These are phyloP conservation scores for Batkoa obscura DNA, from an alignment of 371 early-diverging fungal species.

Conservation along the genomic window DNA sequence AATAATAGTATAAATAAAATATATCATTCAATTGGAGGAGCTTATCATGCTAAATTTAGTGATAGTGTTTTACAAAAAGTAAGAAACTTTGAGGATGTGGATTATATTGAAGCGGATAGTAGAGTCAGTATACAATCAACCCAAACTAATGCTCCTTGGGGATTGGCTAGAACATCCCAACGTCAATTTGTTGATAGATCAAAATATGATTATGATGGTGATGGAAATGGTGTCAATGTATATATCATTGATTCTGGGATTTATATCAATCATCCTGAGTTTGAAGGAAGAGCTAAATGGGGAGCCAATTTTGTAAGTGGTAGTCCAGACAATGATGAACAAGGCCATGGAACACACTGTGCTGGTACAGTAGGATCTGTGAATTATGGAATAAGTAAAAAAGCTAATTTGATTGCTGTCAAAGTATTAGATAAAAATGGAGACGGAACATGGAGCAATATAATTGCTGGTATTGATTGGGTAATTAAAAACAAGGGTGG, in stretches of 20 bases:
- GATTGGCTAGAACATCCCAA: background rate
- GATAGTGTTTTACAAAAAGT: too few relatives aligned
- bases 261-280: conserved; percentile 43
- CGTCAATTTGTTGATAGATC: too few relatives aligned
- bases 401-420: conserved; percentile 44
- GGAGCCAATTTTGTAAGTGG: too few relatives aligned
- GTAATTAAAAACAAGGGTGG: conserved; percentile 5
- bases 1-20: too few relatives aligned
- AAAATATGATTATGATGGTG: conserved; percentile 11
- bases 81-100: background rate
- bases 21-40: too few relatives aligned
- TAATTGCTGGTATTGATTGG: conserved; percentile 18
- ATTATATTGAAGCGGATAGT: background rate
- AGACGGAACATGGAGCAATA: conserved; percentile 8
- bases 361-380: conserved; percentile 49
- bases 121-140: background rate
- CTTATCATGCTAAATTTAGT: too few relatives aligned
- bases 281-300: conserved; percentile 46
- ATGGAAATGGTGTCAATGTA: conserved; percentile 41
- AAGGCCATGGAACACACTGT: conserved; percentile 46
- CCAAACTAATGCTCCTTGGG: conserved; percentile 2
- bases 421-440: conserved; percentile 16
- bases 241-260: conserved; percentile 72
- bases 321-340: conserved; percentile 23
- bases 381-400: conserved; percentile 52